Conservation (phyloP, 179 eudicot species). For the Heliamphora pulchella region DNA sequence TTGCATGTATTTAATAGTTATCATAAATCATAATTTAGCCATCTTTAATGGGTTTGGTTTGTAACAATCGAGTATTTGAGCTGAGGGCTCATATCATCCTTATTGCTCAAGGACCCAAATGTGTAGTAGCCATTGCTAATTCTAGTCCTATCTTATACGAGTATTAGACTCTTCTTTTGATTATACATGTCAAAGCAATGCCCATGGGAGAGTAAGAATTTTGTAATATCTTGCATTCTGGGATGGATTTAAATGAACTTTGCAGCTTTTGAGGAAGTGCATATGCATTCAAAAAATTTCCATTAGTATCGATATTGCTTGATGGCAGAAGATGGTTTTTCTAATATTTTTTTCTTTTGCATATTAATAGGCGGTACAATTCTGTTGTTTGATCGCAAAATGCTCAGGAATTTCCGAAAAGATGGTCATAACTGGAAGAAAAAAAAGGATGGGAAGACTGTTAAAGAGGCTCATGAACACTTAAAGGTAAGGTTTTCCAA, state of each 20-base stretch:
- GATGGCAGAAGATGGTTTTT: background rate
- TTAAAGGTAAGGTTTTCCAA: constrained; percentile 52
- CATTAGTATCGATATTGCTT: background rate
- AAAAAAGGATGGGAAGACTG: constrained; percentile 94
- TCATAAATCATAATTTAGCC: no score
- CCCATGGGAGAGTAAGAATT: background rate
- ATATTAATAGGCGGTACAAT: constrained; percentile 60
- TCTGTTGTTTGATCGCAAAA: constrained; percentile 85
- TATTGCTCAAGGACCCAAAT: background rate
- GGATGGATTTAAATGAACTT: background rate
- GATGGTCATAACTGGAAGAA: constrained; percentile 97
- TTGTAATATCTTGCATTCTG: background rate
- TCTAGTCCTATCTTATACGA: background rate
- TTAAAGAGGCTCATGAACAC: constrained; percentile 97
- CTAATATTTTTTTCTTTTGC: constrained; percentile 8
- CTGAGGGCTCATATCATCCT: background rate
- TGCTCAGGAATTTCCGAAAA: constrained; percentile 77
- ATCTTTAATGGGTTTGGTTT: background rate
- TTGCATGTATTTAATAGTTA: no score
- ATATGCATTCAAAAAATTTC: background rate
- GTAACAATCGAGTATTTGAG: background rate
- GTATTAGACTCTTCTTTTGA: background rate
- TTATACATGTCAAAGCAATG: background rate
- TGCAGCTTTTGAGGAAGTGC: background rate
- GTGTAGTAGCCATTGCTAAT: background rate